Evolutionary conservation across 257 asterid genomes (phyloP).

Genomic region (Nicotiana tabacum): DNA sequence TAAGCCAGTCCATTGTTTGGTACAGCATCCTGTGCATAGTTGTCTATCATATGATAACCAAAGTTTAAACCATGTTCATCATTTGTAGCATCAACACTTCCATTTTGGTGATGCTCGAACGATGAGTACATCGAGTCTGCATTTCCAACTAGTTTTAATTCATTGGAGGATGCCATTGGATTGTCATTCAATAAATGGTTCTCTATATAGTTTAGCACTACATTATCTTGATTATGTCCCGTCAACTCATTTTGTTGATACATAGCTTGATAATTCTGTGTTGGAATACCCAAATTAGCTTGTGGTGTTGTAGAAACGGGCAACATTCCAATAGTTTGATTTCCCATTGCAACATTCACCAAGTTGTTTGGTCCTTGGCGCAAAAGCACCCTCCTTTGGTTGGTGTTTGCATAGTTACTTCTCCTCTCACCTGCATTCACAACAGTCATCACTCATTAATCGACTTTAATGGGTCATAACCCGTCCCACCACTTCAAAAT

Average conservation of each 20-base stretch:
- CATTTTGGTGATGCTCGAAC: background rate
- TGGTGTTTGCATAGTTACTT: background rate
- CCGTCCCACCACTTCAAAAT: no score
- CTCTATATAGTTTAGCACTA: background rate
- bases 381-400: constrained; percentile 14
- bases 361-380: constrained; percentile 4
- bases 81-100: background rate
- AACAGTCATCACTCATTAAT: background rate
- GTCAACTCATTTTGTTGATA: background rate
- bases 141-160: background rate
- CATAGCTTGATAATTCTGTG: background rate
- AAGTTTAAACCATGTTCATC: background rate
- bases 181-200: constrained; percentile 16
- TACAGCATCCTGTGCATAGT: background rate
- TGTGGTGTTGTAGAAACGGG: background rate
- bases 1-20: background rate
- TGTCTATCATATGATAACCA: background rate
- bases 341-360: constrained; percentile 2
- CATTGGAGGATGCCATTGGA: background rate
- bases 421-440: background rate
- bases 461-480: no score
- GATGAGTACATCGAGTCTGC: background rate
- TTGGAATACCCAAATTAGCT: background rate
- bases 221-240: background rate
- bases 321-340: constrained; percentile 8